Base-by-base conservation (phyloP, 192 early-diverging fungal species). In the Coemansia sp. region DNA sequence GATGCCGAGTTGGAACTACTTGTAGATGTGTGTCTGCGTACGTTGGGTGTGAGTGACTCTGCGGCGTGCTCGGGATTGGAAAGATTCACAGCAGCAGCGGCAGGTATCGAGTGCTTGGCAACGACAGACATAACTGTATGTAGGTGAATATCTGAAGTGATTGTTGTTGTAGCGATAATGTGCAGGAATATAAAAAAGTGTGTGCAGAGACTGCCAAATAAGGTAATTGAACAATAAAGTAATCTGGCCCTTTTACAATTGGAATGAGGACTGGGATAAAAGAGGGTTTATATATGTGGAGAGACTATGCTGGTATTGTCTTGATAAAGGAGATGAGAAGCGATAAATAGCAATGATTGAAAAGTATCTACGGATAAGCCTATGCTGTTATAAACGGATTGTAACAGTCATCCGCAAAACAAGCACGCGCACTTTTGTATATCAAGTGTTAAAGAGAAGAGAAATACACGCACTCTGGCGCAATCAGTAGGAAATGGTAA, bases 1-100 rank as follows among this genome's bases (percentile, higher is more conserved):
- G 47, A 49, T 1, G 22, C 47, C 47, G 47, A 49, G 47, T 49
- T 11, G 11, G 47, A 43, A 54, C 71, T 74, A 15, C 71, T 74
- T 33, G 71, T 74, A 0, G 71, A 74, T n/a, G 57, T 61, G 61
- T 74, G 72, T 53, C 72, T 56, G 58, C 66, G 41, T 9, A 74
- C 62, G 62, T 66, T 63, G 5, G 57, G n/a, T 3, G 57, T 21
- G 19, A 23, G 9, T 2, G 45, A 11, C 45, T n/a, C 21, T 23
- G 45, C n/a, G 3, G 43, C 34, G 45, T 47, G 45, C 19, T 47
- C 45, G 56, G 18, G 11, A n/a, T 37, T 43, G 56, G 25, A 27
- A 33, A 34, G 57, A 24, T 49, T 59, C 23, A 27, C 6, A 12
- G 47, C 23, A n/a, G 47, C 13, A 24, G 47, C 10, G 3, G 47